Base-by-base conservation (phyloP, 1,284 basidiomycete genomes). In the Rhodotorula sp. region DNA sequence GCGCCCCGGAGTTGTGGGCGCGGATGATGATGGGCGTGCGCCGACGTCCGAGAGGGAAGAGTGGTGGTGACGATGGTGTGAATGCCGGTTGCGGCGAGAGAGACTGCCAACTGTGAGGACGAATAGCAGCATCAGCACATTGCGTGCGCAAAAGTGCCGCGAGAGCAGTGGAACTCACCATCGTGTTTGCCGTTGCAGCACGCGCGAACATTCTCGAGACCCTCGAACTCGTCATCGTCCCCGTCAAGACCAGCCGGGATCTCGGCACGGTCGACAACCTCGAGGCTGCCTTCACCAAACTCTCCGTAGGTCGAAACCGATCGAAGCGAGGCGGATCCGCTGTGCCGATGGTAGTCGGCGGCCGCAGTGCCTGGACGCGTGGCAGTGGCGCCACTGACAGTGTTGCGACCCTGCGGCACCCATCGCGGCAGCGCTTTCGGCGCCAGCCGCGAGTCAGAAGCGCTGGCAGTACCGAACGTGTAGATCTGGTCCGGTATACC, bases 311-410 rank as follows among this genome's bases (percentile, higher is more conserved):
- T 67, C 37, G 61, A 51, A 17, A 63, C 88, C 86, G 77, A 88
- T 44, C 30, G 85, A 83, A n/a, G 87, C 88, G 75, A 87, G 88
- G 75, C 87, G 86, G 26, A 88, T 85, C 76, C 66, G 55, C 63
- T 65, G 33, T 37, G 48, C 7, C 62, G 53, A 82, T 86, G 86
- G 77, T 93, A 96, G 78, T 95, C 93, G 12, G 89, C 87, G 0
- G 95, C 95, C 1, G 91, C 90, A 3, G 93, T 95, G 17, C 91
- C 92, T 3, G 88, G 86, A 18, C 92, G 88, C 79, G 95, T 94
- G 73, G 90, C 86, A 54, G 42, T 44, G 12, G 42, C 24, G 12
- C 44, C 49, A 75, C 49, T 54, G 4, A 54, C 53, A 17, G 53
- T 54, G 26, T 54, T 26, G 26, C 53, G 53, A 29, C 53, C 53